Conservation (phyloP, 371 early-diverging fungal species). For the Coemansia sp. region DNA sequence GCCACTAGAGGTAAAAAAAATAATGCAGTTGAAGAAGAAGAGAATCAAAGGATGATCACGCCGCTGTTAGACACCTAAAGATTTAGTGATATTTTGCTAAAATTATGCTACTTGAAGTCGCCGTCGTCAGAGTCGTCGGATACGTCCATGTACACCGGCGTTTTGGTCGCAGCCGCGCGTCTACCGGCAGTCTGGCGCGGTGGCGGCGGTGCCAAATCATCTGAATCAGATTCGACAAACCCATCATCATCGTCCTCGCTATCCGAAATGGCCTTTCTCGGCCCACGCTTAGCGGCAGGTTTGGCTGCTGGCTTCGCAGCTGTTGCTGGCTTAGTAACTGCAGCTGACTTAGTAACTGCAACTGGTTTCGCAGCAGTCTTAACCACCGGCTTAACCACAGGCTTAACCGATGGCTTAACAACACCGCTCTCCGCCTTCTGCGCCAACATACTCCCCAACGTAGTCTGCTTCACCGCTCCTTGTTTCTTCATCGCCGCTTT, state of each 20-base stretch:
- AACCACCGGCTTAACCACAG: slow-evolving; percentile 14
- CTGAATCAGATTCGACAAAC: neutral
- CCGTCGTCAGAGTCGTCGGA: slow-evolving; percentile 22
- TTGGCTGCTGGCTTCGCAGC: neutral
- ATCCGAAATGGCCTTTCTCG: slow-evolving; percentile 26
- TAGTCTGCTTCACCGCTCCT: slow-evolving; percentile 21
- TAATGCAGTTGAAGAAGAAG: neutral
- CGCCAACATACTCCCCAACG: slow-evolving; percentile 11
- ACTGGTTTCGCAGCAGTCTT: slow-evolving; percentile 8
- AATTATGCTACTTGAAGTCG: slow-evolving; percentile 16
- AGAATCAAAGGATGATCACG: neutral
- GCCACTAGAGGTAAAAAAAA: neutral
- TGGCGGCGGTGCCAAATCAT: slow-evolving; percentile 12
- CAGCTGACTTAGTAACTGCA: neutral
- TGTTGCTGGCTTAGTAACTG: neutral
- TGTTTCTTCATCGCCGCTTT: slow-evolving; percentile 44
- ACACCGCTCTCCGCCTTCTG: slow-evolving; percentile 13
- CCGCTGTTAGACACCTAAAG: no score
- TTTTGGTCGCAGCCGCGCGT: slow-evolving; percentile 25
- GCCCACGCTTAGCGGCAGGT: slow-evolving; percentile 9
- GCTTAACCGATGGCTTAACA: neutral
- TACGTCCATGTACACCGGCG: slow-evolving; percentile 32
- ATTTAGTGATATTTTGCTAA: no score
- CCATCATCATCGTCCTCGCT: slow-evolving; percentile 36
- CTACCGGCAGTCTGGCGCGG: slow-evolving; percentile 14